These are phyloP conservation scores for Phytophthora pistaciae DNA, from an alignment of 352 stramenopile species.

Conservation along the genomic window DNA sequence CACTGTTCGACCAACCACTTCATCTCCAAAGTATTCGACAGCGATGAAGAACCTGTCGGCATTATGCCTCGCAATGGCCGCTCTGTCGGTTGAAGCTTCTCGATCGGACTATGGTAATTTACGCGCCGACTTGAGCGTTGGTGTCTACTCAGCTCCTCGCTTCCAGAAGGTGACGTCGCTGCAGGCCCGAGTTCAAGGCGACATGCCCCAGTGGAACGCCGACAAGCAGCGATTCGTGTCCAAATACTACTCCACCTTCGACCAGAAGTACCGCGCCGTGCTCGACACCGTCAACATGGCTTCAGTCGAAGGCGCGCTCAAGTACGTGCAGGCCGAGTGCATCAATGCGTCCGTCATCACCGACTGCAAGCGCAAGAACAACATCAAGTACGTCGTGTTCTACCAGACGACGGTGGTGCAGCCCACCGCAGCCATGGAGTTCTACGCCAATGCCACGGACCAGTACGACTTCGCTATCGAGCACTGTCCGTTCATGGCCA, in stretches of 20 bases:
- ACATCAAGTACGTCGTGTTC: slow-evolving; percentile 66
- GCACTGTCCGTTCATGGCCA: slow-evolving; percentile 60
- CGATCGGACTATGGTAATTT: neutral
- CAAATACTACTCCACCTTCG: slow-evolving; percentile 50
- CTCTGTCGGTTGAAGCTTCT: slow-evolving; percentile 2
- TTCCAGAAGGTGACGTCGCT: slow-evolving; percentile 56
- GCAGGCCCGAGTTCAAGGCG: slow-evolving; percentile 62
- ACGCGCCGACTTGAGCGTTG: neutral
- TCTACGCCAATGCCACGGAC: slow-evolving; percentile 46
- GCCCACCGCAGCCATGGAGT: slow-evolving; percentile 46
- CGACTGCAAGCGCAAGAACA: slow-evolving; percentile 39
- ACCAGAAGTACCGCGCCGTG: slow-evolving; percentile 49
- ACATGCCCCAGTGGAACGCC: slow-evolving; percentile 49
- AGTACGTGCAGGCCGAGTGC: slow-evolving; percentile 70
- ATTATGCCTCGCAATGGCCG: slow-evolving; percentile 2
- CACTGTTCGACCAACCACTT: neutral
- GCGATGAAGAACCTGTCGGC: slow-evolving; percentile 22
- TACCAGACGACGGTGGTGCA: slow-evolving; percentile 71
- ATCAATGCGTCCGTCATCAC: slow-evolving; percentile 56
- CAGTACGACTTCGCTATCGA: slow-evolving; percentile 48
- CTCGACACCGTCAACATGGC: slow-evolving; percentile 67
- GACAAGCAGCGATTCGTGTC: slow-evolving; percentile 47
- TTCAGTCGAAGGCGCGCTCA: slow-evolving; percentile 62
- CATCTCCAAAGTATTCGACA: neutral
- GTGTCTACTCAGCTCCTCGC: neutral